A percentile compares a stretch with the other conserved stretches of the same genome.
These are phyloP conservation scores for Cucurbita argyrosperma DNA, from an alignment of 306 rosid genomes.

Conservation along the genomic window DNA sequence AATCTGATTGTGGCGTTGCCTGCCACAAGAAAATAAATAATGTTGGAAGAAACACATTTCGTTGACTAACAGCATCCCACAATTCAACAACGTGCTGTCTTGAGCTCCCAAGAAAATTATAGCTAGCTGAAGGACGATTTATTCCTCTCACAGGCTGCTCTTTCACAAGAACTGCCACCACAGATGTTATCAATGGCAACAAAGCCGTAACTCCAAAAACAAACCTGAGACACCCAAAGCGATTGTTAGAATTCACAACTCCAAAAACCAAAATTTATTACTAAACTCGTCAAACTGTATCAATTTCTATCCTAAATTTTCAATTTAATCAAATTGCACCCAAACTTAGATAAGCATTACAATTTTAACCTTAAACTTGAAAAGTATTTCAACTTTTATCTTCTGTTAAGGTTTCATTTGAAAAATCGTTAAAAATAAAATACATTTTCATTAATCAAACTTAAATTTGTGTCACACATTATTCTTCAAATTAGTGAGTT, in stretches of 20 bases:
- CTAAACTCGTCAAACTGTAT: not conserved
- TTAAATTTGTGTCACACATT: no score
- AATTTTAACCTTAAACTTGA: no score
- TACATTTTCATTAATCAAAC: not conserved
- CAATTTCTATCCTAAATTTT: not conserved
- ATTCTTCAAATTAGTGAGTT: not conserved
- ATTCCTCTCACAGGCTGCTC: conserved; percentile 52
- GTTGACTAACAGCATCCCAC: conserved; percentile 67
- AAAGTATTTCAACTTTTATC: no score
- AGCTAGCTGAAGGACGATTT: conserved; percentile 22
- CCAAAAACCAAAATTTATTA: no score
- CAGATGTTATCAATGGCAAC: conserved; percentile 85
- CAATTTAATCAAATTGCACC: no score
- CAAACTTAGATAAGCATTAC: no score
- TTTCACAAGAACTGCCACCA: conserved; percentile 83
- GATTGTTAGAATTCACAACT: not conserved
- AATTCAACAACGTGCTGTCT: conserved; percentile 57
- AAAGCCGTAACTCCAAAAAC: conserved; percentile 89
- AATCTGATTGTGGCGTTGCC: conserved; percentile 95
- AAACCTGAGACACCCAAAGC: conserved; percentile 48
- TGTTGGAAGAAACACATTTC: conserved; percentile 73
- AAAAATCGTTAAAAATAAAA: no score
- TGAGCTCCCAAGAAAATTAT: conserved; percentile 50
- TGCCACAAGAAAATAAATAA: conserved; percentile 95
- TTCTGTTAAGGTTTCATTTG: no score